phyloP scores from a whole-genome alignment of 352 stramenopile species.

The Phytopythium delawarense region DNA sequence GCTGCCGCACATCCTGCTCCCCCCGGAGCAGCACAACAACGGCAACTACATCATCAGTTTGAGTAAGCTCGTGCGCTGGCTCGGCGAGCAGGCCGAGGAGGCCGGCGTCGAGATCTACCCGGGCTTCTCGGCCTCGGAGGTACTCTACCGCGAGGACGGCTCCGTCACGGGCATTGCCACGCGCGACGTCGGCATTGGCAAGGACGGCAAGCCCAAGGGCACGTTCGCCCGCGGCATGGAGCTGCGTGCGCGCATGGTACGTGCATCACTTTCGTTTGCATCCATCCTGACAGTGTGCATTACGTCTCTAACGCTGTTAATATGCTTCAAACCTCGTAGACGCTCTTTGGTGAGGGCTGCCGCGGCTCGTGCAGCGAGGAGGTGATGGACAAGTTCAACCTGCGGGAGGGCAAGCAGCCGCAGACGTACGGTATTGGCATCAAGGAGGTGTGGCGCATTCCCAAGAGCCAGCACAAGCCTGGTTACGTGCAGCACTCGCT shows the following conservation, averaged over 20 bases:
- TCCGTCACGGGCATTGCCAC: slow-evolving; percentile 95
- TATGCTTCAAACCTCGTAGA: slow-evolving; percentile 56
- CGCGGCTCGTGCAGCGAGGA: slow-evolving; percentile 96
- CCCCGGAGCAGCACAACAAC: slow-evolving; percentile 95
- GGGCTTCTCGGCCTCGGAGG: slow-evolving; percentile 95
- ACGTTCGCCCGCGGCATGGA: slow-evolving; percentile 98
- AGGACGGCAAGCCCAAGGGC: slow-evolving; percentile 93
- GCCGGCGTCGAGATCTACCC: slow-evolving; percentile 99
- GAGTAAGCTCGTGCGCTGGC: slow-evolving; percentile 95
- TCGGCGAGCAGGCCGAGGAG: slow-evolving; percentile 96
- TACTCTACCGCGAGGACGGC: slow-evolving; percentile 81
- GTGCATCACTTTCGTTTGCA: slow-evolving; percentile 4
- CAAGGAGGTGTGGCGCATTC: slow-evolving; percentile 96
- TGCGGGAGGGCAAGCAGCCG: slow-evolving; percentile 86
- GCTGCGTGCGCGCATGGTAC: slow-evolving; percentile 86
- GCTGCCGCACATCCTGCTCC: slow-evolving; percentile 92
- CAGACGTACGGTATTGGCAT: slow-evolving; percentile 99
- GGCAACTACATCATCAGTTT: slow-evolving; percentile 99
- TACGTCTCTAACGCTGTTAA: not conserved
- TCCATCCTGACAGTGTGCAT: not conserved
- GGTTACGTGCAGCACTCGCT: slow-evolving; percentile 98
- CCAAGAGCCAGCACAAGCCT: slow-evolving; percentile 91
- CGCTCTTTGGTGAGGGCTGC: slow-evolving; percentile 97
- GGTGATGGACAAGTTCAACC: slow-evolving; percentile 95
- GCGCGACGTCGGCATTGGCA: slow-evolving; percentile 97